Percentiles rank a stretch among this genome's conserved stretches.
These are phyloP conservation scores for Phytophthora pisi DNA, from an alignment of 352 stramenopile genomes.

Conservation along the genomic window DNA sequence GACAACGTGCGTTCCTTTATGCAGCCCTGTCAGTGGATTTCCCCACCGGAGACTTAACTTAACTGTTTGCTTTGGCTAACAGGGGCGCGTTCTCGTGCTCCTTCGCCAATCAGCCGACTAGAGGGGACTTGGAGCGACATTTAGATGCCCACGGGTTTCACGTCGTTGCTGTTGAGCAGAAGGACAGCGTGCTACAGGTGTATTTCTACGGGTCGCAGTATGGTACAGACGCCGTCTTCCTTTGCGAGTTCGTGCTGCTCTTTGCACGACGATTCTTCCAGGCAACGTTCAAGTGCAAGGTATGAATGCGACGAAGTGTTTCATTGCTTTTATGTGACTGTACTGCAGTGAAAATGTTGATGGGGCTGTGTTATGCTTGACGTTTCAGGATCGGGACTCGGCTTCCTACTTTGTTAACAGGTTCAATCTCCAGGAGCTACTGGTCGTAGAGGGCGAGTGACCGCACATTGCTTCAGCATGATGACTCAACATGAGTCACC, in stretches of 20 bases:
- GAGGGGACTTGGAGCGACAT: slow-evolving; percentile 51
- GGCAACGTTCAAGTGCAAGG: slow-evolving; percentile 84
- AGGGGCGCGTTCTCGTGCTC: slow-evolving; percentile 80
- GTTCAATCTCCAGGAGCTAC: slow-evolving; percentile 75
- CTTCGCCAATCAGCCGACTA: slow-evolving; percentile 60
- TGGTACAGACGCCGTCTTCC: slow-evolving; percentile 53
- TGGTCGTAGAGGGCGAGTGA: slow-evolving; percentile 44
- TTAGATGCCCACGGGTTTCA: slow-evolving; percentile 57
- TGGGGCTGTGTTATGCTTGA: not conserved
- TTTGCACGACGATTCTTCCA: slow-evolving; percentile 80
- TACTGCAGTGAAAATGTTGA: not conserved
- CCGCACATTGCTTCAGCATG: not conserved
- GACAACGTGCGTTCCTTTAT: slow-evolving; percentile 52
- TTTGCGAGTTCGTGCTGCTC: slow-evolving; percentile 82
- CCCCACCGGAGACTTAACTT: not conserved
- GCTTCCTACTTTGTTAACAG: slow-evolving; percentile 69
- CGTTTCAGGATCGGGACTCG: slow-evolving; percentile 45
- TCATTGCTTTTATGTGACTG: not conserved
- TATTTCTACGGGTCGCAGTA: slow-evolving; percentile 73
- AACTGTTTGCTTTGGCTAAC: not conserved
- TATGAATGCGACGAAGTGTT: slow-evolving; percentile 13
- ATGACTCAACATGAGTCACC: no score
- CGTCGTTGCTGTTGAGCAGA: slow-evolving; percentile 55
- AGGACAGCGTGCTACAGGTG: slow-evolving; percentile 64
- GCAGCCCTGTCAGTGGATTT: not conserved